Evolutionary conservation across 306 rosid genomes (phyloP), one percentile per base, ranked within the genome.

Genomic region (Casuarina equisetifolia): DNA sequence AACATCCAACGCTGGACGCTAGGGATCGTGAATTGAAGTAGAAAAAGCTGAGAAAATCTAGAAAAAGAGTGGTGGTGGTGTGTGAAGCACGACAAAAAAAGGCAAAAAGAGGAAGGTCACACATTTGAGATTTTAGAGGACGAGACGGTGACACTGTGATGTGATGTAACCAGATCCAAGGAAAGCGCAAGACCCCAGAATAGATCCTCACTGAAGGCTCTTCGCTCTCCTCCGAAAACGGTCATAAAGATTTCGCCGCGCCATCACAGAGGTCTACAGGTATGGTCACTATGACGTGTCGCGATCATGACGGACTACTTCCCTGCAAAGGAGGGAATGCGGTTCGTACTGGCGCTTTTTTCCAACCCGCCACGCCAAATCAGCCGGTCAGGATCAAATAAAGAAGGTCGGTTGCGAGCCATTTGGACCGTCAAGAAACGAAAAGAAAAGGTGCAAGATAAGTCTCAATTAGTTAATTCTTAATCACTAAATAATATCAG

Each of bases 11-110:
- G 74, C 3, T 2, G 17, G 76, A 84, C 77, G 90, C 16, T 80
- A 90, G 76, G 89, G 74, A 84, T 82, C 88, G 78, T 40, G 79
- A 70, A 66, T 20, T 39, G 54, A 44, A 12, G 73, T 58, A 57
- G 82, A 73, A 72, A 74, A 67, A 6, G 68, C 39, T 32, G n/a
- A 43, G 54, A 59, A 68, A 80, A 69, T 69, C 11, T 51, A 38
- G 17, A 2, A 3, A 12, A n/a, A 71, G 63, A 42, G 74, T 46
- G 7, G 12, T 46, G 11, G 7, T 46, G 1, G 12, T 46, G 10
- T 46, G 50, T 46, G 50, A 51, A 53, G 66, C 0, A 77, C 50
- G 75, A 75, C 68, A 17, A 68, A 74, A 50, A 69, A 75, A 79
- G 42, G 8, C 55, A 79, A 36, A 13, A 0, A 3, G 70, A 9